Evolutionary conservation across 164 flowering plant species (phyloP), one percentile per base, ranked within the genome.

Genomic region (Liquidambar formosana): DNA sequence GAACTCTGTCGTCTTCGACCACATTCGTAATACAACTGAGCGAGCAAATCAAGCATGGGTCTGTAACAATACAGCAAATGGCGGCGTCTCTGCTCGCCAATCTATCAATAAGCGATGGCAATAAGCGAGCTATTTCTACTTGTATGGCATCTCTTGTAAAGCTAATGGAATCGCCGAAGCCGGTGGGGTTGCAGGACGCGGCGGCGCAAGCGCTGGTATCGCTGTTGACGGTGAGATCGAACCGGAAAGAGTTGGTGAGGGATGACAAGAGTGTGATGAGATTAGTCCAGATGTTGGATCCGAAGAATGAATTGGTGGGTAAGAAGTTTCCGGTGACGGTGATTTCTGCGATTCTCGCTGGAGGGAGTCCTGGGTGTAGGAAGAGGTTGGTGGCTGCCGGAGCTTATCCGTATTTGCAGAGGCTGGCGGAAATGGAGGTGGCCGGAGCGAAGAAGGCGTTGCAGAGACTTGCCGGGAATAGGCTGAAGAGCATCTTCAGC

Each of bases 231-330:
- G 85, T 88, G 12, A 74, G 82, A 33, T 75, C 88, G n/a, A 92
- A 90, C 61, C 68, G 93, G 48, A 90, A 85, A 58, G 91, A 89
- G 23, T 70, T 92, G 15, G 82, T 79, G 59, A 88, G 75, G 69
- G 97, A 92, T 52, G 94, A 90, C 79, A 90, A 92, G 73, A 86
- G 85, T 57, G 62, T 92, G 71, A 71, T 70, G 78, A 79, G 83
- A 65, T 58, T 92, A 65, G 84, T 84, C 16, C 87, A 81, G 65
- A 79, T 89, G 89, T 67, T 92, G 74, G 93, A 89, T 71, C 91
- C 90, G 0, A 77, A 67, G 68, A 79, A 82, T 61, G 94, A 90
- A 56, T 19, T 28, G 12, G 81, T 85, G 9, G 66, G 71, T 18
- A 89, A 88, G 81, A 80, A 76, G 75, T 80, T 79, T 49, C 90